These are phyloP conservation scores for Saxispiralis lemnorum DNA, from an alignment of 495 filamentous ascomycete species.

Conservation along the genomic window DNA sequence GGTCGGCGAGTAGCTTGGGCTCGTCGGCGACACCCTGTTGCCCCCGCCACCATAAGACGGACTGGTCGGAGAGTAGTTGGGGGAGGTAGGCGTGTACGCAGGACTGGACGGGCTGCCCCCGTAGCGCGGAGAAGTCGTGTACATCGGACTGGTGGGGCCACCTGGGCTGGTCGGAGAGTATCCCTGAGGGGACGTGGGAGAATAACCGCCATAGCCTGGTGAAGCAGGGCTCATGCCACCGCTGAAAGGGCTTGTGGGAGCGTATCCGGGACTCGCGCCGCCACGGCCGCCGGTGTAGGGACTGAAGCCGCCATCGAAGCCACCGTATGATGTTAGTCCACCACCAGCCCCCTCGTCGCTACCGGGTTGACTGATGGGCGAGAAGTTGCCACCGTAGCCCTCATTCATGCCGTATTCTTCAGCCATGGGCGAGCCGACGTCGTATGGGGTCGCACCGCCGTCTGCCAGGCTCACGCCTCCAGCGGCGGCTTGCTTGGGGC, in stretches of 20 bases:
- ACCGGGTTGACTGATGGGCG: conserved; percentile 57
- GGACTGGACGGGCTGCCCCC: conserved; percentile 18
- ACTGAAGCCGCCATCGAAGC: conserved; percentile 44
- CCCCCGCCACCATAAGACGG: conserved; percentile 39
- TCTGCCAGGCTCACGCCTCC: conserved; percentile 30
- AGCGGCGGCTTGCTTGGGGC: conserved; percentile 66
- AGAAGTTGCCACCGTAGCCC: conserved; percentile 69
- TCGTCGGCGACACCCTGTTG: conserved; percentile 24
- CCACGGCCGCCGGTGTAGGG: conserved; percentile 33
- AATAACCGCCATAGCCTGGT: conserved; percentile 61
- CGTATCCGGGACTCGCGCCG: conserved; percentile 54
- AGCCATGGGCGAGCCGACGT: conserved; percentile 71
- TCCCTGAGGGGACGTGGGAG: conserved; percentile 38
- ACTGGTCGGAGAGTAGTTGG: conserved; percentile 35
- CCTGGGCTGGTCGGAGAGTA: conserved; percentile 53
- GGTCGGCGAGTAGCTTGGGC: conserved; percentile 42
- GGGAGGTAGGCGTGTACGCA: conserved; percentile 28
- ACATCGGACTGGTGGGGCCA: conserved; percentile 21
- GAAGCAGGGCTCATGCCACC: conserved; percentile 56
- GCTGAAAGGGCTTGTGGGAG: conserved; percentile 57
- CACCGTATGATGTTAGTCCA: conserved; percentile 48
- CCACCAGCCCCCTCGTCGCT: conserved; percentile 47
- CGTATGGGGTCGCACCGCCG: conserved; percentile 87
- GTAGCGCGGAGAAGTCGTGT: conserved; percentile 50
- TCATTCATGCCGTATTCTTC: conserved; percentile 54